Conservation (phyloP, 371 early-diverging fungal genomes). For the Umbelopsis sp. region DNA sequence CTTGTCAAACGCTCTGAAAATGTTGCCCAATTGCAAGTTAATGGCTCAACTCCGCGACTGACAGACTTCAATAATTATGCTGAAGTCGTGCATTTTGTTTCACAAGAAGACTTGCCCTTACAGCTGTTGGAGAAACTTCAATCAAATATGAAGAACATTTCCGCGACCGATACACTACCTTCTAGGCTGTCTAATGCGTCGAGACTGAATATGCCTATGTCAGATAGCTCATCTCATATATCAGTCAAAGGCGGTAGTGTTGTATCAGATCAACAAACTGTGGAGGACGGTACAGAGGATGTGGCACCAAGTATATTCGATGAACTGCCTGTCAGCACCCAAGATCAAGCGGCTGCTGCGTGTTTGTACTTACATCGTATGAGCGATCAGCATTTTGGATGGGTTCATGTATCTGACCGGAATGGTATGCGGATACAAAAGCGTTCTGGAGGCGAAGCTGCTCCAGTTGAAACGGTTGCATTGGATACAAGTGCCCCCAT, state of each 20-base stretch:
- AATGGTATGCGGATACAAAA: constrained; percentile 51
- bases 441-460: constrained; percentile 31
- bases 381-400: constrained; percentile 49
- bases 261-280: neutral
- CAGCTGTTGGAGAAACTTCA: constrained; percentile 5
- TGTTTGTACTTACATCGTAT: constrained; percentile 35
- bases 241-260: neutral
- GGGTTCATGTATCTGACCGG: constrained; percentile 56
- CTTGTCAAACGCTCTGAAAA: constrained; percentile 44
- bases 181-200: neutral
- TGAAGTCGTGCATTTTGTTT: constrained; percentile 1
- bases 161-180: neutral
- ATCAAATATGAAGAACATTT: neutral
- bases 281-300: neutral
- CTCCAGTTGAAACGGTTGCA: neutral
- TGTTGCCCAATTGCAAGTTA: neutral
- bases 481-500: neutral
- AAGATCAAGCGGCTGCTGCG: constrained; percentile 37
- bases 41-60: neutral
- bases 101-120: constrained; percentile 3
- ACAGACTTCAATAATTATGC: constrained; percentile 15
- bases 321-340: constrained; percentile 26
- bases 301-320: neutral
- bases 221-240: neutral
- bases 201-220: neutral